These are phyloP conservation scores for Diospyros lotus DNA, from an alignment of 148 eudicot species.

Conservation along the genomic window DNA sequence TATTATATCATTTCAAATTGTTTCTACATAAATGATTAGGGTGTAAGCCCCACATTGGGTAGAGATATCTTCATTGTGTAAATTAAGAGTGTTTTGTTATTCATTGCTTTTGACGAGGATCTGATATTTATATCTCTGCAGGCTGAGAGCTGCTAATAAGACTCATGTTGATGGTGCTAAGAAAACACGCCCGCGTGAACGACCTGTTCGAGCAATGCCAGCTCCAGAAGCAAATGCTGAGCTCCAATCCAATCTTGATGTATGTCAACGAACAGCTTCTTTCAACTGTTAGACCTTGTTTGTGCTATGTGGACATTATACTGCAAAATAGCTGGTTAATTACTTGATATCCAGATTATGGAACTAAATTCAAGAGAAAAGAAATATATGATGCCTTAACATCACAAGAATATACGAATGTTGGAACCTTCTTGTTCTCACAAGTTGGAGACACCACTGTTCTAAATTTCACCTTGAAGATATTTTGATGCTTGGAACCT, in stretches of 20 bases:
- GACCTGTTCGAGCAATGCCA: slow-evolving; percentile 57
- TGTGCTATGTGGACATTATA: neutral
- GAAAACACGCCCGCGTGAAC: slow-evolving; percentile 68
- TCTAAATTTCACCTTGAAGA: neutral
- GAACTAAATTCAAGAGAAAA: neutral
- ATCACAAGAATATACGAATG: neutral
- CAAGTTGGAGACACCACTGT: neutral
- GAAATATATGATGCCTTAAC: neutral
- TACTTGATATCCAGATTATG: slow-evolving; percentile 7
- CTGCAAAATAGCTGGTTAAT: neutral
- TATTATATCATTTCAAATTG: neutral
- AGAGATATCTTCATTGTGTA: neutral
- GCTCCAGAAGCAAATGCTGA: slow-evolving; percentile 98
- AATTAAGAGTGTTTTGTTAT: neutral
- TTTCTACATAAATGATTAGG: neutral
- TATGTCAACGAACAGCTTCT: slow-evolving; percentile 32
- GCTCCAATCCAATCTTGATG: slow-evolving; percentile 89
- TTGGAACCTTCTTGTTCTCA: neutral
- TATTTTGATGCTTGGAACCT: neutral
- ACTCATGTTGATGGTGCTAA: slow-evolving; percentile 60
- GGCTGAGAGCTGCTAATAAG: slow-evolving; percentile 71
- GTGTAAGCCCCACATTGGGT: neutral
- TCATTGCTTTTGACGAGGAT: neutral
- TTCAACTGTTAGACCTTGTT: neutral
- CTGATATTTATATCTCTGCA: slow-evolving; percentile 18